Percentiles rank a stretch among this genome's conserved stretches.
Conservation (phyloP, 2,329 filamentous ascomycete species). For the Coniella vitis region DNA sequence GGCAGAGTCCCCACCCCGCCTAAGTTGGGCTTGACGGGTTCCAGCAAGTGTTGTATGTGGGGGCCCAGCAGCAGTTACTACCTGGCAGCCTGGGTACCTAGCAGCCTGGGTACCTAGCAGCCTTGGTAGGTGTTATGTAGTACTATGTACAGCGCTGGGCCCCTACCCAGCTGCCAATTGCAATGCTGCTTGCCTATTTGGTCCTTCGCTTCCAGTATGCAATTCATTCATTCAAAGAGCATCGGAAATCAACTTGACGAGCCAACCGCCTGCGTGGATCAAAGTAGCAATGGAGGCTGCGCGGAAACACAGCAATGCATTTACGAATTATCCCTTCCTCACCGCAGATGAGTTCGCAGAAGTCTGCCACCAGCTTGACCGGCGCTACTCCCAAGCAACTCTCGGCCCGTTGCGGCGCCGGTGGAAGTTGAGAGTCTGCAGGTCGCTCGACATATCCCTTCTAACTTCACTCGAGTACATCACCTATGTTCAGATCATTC, state of each 20-base stretch:
- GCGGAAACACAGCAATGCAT: constrained; percentile 26
- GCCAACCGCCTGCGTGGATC: background rate
- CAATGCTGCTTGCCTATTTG: too few relatives aligned
- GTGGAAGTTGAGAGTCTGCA: constrained; percentile 50
- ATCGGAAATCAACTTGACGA: background rate
- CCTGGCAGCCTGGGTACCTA: too few relatives aligned
- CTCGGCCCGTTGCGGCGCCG: constrained; percentile 46
- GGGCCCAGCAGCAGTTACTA: too few relatives aligned
- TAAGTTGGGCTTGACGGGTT: background rate
- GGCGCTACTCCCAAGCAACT: constrained; percentile 50
- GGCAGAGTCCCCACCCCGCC: background rate
- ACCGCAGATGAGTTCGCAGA: constrained; percentile 55
- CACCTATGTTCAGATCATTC: constrained; percentile 51
- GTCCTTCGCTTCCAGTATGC: too few relatives aligned
- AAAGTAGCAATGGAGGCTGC: background rate
- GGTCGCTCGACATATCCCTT: constrained; percentile 41
- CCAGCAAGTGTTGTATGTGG: background rate
- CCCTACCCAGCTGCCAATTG: too few relatives aligned
- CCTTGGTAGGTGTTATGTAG: too few relatives aligned
- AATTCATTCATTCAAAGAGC: too few relatives aligned
- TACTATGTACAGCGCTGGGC: too few relatives aligned
- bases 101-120: too few relatives aligned
- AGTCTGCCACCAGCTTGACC: constrained; percentile 56
- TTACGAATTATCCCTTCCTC: constrained; percentile 55
- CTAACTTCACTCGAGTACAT: constrained; percentile 35